Percentiles rank a stretch among this genome's conserved stretches.
phyloP scores from a whole-genome alignment of 306 rosid genomes.

The Rosa chinensis region DNA sequence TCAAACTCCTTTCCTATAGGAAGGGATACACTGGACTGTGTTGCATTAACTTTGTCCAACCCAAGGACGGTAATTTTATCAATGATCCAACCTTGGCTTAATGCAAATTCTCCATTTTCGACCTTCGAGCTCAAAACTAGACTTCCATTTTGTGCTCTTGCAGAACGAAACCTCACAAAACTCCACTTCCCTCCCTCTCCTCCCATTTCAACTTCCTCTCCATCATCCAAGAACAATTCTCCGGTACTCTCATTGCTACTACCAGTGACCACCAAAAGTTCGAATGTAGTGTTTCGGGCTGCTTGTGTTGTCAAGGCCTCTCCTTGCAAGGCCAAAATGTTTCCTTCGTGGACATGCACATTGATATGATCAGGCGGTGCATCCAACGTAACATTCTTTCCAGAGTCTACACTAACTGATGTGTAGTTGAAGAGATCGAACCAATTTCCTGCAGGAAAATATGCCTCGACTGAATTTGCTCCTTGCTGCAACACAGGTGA shows the following conservation, averaged over 20 bases:
- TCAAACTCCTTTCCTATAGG: slow-evolving; percentile 66
- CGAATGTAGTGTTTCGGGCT: slow-evolving; percentile 55
- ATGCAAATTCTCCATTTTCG: slow-evolving; percentile 55
- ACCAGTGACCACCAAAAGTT: slow-evolving; percentile 58
- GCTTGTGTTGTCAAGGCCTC: slow-evolving; percentile 54
- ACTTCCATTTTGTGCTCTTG: background rate
- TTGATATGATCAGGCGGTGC: slow-evolving; percentile 78
- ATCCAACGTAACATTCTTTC: slow-evolving; percentile 50
- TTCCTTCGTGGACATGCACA: slow-evolving; percentile 67
- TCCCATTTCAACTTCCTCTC: slow-evolving; percentile 57
- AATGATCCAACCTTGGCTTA: slow-evolving; percentile 56
- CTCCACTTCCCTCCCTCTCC: slow-evolving; percentile 60
- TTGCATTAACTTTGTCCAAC: slow-evolving; percentile 36
- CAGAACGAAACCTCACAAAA: slow-evolving; percentile 44
- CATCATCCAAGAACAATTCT: slow-evolving; percentile 74
- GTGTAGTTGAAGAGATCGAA: slow-evolving; percentile 78
- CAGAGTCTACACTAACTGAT: slow-evolving; percentile 47
- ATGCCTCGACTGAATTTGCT: slow-evolving; percentile 61
- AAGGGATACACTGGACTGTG: slow-evolving; percentile 39
- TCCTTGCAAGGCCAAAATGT: slow-evolving; percentile 72
- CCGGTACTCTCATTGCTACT: slow-evolving; percentile 41
- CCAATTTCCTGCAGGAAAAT: slow-evolving; percentile 86
- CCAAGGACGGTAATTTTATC: slow-evolving; percentile 64
- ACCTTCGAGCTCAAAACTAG: slow-evolving; percentile 51
- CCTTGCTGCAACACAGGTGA: slow-evolving; percentile 68